Conservation (phyloP, 345 rosid genomes). For the Euphorbia pulcherrima region DNA sequence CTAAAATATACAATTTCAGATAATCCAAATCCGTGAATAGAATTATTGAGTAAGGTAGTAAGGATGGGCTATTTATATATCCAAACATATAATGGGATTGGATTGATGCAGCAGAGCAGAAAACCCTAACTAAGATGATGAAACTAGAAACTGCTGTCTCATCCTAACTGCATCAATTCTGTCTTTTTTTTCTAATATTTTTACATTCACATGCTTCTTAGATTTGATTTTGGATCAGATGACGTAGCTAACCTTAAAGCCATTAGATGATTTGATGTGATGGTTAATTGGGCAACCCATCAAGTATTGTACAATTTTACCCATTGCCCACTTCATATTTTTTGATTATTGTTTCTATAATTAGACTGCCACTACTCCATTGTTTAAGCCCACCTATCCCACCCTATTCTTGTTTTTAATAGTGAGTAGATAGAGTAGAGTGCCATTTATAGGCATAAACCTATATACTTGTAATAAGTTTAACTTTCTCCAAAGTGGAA, state of each 20-base stretch:
- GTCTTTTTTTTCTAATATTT: neutral
- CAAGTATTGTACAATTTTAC: neutral
- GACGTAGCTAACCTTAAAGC: conserved; percentile 7
- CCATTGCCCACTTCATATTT: neutral
- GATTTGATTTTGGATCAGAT: neutral
- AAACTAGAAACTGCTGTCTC: conserved; percentile 6
- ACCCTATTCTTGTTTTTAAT: neutral
- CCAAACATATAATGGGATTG: neutral
- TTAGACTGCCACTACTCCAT: neutral
- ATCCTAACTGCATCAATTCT: conserved; percentile 2
- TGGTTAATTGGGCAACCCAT: conserved; percentile 1
- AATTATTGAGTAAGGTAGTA: no score
- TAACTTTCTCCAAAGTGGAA: neutral
- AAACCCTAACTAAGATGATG: conserved; percentile 1
- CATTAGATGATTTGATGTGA: neutral
- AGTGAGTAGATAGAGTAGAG: neutral
- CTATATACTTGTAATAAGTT: neutral
- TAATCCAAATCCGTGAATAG: no score
- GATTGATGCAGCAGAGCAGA: neutral
- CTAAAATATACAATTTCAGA: no score
- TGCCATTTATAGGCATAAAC: neutral
- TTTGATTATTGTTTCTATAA: neutral
- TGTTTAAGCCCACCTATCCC: neutral
- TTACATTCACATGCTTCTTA: neutral
- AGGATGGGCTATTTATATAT: no score